Base-by-base conservation (phyloP, 768 basidiomycete genomes). In the Lactifluus subvellereus region DNA sequence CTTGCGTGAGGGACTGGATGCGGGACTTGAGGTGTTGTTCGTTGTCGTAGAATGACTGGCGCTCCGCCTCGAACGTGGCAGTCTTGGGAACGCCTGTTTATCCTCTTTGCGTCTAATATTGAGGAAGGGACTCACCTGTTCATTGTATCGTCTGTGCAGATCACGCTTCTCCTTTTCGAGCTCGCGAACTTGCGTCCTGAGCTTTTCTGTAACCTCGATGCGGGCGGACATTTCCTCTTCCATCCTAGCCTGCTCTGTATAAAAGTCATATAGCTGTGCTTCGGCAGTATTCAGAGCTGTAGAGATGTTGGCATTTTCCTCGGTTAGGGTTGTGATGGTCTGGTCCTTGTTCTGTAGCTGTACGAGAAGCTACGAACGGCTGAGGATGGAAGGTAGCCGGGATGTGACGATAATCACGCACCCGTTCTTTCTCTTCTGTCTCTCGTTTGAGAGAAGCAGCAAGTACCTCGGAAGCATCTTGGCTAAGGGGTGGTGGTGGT, bases 1-100 rank as follows among this genome's bases (percentile, higher is more conserved):
- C 79, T 65, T 90, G 84, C 7, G 82, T 78, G 43, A 94, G 82
- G 8, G 88, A 89, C 70, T 89, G 87, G 56, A 95, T 93, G 63
- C 91, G 89, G 50, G 89, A 89, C 74, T 93, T 94, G 67, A 94
- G 85, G 73, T 94, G 92, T 71, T 94, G 89, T 70, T 96, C 93
- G 70, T 91, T 93, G 74, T 95, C 93, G 71, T 93, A 93, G 74
- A 94, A 90, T 16, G 91, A 82, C 72, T 94, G 91, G 38, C 94
- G 87, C 74, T 96, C 94, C 8, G 91, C 89, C 71, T 96, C 94
- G 71, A 94, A 95, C 3, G 89, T 88, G 18, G 84, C 77, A n/a
- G 86, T 87, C 92, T 95, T 59, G 45, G 45, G 40, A 63, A 54
- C 30, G 32, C 32, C 18, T 16, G 47, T 54, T 59, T n/a, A 49